Evolutionary conservation across 805 yeast species (phyloP).

Genomic region (Lipomyces sp.): DNA sequence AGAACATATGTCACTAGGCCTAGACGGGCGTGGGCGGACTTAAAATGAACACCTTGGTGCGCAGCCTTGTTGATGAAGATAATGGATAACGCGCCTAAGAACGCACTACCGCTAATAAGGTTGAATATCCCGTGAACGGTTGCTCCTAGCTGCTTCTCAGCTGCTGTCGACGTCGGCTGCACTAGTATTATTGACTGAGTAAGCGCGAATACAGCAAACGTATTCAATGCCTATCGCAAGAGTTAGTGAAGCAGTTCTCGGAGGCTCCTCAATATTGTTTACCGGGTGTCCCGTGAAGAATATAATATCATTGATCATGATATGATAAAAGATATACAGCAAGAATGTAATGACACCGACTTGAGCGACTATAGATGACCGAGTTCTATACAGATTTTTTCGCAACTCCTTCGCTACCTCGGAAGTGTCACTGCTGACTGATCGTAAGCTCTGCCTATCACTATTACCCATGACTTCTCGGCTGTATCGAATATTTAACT

Average conservation of each 20-base stretch:
- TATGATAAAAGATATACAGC: constrained; percentile 28
- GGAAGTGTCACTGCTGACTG: neutral
- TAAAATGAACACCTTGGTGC: constrained; percentile 39
- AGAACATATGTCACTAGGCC: constrained; percentile 39
- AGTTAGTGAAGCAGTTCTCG: neutral
- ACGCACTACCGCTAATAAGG: constrained; percentile 29
- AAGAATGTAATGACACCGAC: constrained; percentile 23
- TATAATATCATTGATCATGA: constrained; percentile 29
- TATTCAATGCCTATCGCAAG: constrained; percentile 30
- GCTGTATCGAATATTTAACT: neutral
- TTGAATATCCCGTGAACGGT: constrained; percentile 42
- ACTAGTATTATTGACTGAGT: constrained; percentile 41
- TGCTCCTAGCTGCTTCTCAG: constrained; percentile 40
- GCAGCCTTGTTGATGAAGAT: constrained; percentile 40
- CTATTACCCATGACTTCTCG: neutral
- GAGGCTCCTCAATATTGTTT: neutral
- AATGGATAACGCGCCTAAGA: constrained; percentile 35
- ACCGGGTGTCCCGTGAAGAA: constrained; percentile 43
- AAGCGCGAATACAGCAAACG: constrained; percentile 39
- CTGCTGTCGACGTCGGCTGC: constrained; percentile 37
- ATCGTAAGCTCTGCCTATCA: neutral
- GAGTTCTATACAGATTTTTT: constrained; percentile 22
- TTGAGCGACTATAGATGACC: constrained; percentile 32
- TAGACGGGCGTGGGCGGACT: constrained; percentile 42
- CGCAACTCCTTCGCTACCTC: neutral